Evolutionary conservation across 192 early-diverging fungal species (phyloP).

Genomic region (Spinellus fusiger): DNA sequence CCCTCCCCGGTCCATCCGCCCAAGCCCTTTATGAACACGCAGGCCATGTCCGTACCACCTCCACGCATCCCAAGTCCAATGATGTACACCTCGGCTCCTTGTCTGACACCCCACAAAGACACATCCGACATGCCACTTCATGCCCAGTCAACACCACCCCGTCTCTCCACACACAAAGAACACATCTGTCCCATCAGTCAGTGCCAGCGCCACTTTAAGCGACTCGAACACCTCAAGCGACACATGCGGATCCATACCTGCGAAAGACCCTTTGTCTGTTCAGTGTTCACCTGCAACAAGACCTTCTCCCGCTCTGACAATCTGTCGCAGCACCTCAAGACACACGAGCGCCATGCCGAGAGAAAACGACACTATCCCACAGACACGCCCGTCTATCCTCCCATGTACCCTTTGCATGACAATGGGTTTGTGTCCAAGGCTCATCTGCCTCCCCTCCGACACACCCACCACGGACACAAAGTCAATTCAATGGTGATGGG

Average conservation of each 20-base stretch:
- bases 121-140: background rate
- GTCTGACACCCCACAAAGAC: background rate
- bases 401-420: background rate
- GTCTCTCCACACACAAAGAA: conserved; percentile 1
- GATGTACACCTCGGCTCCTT: background rate
- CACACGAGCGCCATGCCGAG: conserved; percentile 30
- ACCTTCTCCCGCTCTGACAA: conserved; percentile 61
- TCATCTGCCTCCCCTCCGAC: background rate
- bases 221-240: conserved; percentile 70
- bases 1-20: background rate
- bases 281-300: conserved; percentile 45
- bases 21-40: no score
- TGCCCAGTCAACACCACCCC: background rate
- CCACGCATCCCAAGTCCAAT: background rate
- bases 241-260: conserved; percentile 67
- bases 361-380: conserved; percentile 7
- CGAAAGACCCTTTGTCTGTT: conserved; percentile 58
- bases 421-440: background rate
- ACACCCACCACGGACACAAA: background rate
- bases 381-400: background rate
- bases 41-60: background rate
- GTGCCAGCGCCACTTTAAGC: conserved; percentile 61
- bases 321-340: conserved; percentile 53
- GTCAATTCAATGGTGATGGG: background rate
- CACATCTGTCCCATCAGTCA: conserved; percentile 24